Conservation (phyloP, 768 basidiomycete species). For the Calocera viscosa region DNA sequence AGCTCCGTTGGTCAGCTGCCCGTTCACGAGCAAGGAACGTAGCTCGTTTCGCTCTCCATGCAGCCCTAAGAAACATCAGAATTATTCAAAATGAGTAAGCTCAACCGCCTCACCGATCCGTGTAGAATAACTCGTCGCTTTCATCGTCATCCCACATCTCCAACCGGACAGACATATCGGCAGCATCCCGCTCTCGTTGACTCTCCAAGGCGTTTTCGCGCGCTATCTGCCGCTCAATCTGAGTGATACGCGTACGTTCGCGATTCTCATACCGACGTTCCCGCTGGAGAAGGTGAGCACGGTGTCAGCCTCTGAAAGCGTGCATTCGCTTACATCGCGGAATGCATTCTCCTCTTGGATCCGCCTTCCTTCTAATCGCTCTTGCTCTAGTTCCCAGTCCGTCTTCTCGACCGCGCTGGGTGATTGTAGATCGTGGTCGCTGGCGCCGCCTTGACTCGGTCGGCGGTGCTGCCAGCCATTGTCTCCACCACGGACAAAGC, state of each 20-base stretch:
- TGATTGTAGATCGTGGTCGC: background rate
- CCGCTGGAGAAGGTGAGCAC: constrained; percentile 58
- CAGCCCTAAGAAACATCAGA: constrained; percentile 35
- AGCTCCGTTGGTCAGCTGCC: constrained; percentile 70
- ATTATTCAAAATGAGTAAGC: constrained; percentile 5
- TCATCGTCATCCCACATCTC: constrained; percentile 90
- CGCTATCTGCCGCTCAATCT: constrained; percentile 61
- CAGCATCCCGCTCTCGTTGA: constrained; percentile 63
- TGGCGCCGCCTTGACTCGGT: constrained; percentile 28
- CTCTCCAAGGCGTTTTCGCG: constrained; percentile 60
- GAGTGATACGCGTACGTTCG: constrained; percentile 68
- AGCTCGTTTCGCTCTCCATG: constrained; percentile 72
- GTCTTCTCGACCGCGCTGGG: constrained; percentile 39
- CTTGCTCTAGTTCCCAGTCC: constrained; percentile 79
- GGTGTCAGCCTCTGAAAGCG: background rate
- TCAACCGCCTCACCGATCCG: constrained; percentile 55
- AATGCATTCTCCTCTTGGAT: constrained; percentile 76
- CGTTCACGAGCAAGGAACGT: constrained; percentile 65
- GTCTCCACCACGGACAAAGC: constrained; percentile 53
- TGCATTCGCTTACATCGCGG: constrained; percentile 55
- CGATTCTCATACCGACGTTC: constrained; percentile 88
- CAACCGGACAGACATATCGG: constrained; percentile 66
- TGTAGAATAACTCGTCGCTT: constrained; percentile 84
- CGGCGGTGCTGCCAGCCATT: constrained; percentile 31
- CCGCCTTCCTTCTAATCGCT: constrained; percentile 59